Conservation (phyloP, 805 yeast species). For the Lipomyces yamanashiensis region DNA sequence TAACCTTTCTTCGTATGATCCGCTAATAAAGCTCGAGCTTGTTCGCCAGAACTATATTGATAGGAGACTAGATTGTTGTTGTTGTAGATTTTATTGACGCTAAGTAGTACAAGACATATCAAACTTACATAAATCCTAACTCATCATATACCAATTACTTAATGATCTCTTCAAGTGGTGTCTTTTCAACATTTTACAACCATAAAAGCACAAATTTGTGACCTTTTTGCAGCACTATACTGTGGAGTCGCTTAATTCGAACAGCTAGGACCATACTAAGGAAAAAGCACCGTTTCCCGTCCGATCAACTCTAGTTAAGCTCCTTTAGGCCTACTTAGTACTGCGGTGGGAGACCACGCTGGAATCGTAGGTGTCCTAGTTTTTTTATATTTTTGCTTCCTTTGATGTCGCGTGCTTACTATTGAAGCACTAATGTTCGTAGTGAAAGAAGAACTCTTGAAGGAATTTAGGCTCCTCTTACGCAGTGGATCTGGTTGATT, state of each 20-base stretch:
- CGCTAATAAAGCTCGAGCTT: too few relatives aligned
- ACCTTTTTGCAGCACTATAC: not conserved
- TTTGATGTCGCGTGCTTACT: not conserved
- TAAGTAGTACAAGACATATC: too few relatives aligned
- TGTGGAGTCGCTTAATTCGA: not conserved
- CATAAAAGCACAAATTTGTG: not conserved
- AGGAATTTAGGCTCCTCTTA: too few relatives aligned
- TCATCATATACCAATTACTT: too few relatives aligned
- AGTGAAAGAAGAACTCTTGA: not conserved
- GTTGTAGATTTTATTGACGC: too few relatives aligned
- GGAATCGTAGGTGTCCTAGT: slow-evolving; percentile 5
- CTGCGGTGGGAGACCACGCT: slow-evolving; percentile 7
- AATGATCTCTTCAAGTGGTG: too few relatives aligned
- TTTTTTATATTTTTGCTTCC: not conserved
- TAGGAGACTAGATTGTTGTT: too few relatives aligned
- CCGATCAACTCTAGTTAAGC: not conserved
- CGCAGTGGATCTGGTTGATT: too few relatives aligned
- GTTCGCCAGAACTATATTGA: too few relatives aligned
- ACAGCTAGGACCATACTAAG: not conserved
- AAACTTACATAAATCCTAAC: too few relatives aligned
- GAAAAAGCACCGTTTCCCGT: not conserved
- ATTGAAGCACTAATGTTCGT: not conserved
- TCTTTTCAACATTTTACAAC: too few relatives aligned
- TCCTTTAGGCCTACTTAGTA: slow-evolving; percentile 1
- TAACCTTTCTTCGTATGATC: too few relatives aligned